Conservation (phyloP, 2,329 filamentous ascomycete genomes). For the Talaromyces piceae region DNA sequence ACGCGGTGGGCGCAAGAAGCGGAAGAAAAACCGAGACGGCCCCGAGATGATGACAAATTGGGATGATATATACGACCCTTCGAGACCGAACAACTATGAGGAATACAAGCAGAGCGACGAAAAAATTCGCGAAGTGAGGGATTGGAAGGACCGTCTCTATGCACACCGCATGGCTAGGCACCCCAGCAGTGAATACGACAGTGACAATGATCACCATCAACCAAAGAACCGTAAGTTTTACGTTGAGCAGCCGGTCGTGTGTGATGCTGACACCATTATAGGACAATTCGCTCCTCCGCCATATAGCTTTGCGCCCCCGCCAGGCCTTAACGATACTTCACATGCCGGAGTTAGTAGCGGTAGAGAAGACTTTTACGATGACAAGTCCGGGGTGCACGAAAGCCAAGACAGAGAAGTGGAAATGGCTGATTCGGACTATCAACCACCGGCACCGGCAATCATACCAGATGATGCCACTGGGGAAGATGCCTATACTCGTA, state of each 20-base stretch:
- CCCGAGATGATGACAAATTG: constrained; percentile 59
- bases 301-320: constrained; percentile 46
- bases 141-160: constrained; percentile 80
- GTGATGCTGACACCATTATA: constrained; percentile 15
- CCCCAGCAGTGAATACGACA: constrained; percentile 40
- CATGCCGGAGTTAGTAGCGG: constrained; percentile 16
- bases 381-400: not conserved
- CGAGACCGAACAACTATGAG: constrained; percentile 73
- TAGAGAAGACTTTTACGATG: constrained; percentile 6
- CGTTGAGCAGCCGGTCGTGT: not conserved
- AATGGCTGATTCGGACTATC: constrained; percentile 8
- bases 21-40: constrained; percentile 63
- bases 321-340: constrained; percentile 33
- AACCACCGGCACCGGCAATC: constrained; percentile 35
- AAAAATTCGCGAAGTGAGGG: constrained; percentile 67
- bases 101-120: constrained; percentile 81
- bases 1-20: constrained; percentile 70
- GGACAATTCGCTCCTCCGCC: constrained; percentile 45
- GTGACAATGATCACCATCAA: constrained; percentile 41
- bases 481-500: constrained; percentile 62
- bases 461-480: constrained; percentile 54
- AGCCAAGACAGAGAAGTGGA: constrained; percentile 5
- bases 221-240: constrained; percentile 41
- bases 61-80: constrained; percentile 86
- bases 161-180: constrained; percentile 53